Evolutionary conservation across 78 protist genomes (phyloP), one percentile per base, ranked within the genome.

Genomic region (Dictyostelium purpureum): DNA sequence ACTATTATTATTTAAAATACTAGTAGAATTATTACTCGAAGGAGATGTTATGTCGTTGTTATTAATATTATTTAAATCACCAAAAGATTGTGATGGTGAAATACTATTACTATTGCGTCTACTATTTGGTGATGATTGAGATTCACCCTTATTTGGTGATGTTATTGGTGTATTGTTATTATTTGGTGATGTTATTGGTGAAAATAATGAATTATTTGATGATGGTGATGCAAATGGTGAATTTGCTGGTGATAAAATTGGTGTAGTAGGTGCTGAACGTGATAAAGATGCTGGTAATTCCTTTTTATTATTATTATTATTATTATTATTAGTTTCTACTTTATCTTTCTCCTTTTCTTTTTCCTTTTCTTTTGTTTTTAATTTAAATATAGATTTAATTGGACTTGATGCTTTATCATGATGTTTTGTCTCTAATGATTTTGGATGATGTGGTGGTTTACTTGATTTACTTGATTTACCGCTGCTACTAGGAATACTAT

Each of bases 371-470:
- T 63, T 63, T 18, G 71, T 26, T 18, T 33, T 63, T 63, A 63
- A 63, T 63, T 63, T 63, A 33, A 63, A 63, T 63, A 63, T 63
- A 33, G 71, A 31, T 63, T 63, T 63, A 28, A 63, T 63, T 63
- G 71, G 71, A 63, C 71, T 63, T 12, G 71, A 63, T 16, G 42
- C 14, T 63, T 63, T 63, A 63, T 63, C 71, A 63, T 63, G 59
- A 51, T 33, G 61, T 47, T 49, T 49, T 52, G 57, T 26, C 66
- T 24, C 65, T 74, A 74, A 54, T 1, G 71, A 63, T 63, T 63
- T 63, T 18, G 71, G 61, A 21, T 35, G 35, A 6, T 49, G 65
- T 56, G 83, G 61, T 52, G 42, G 61, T 52, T 77, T 43, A 38
- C 37, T 63, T 10, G 52, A 43, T 35, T 71, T 43, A 0, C 31